phyloP scores from a whole-genome alignment of 257 asterid species.

The Linderniella brevidens region DNA sequence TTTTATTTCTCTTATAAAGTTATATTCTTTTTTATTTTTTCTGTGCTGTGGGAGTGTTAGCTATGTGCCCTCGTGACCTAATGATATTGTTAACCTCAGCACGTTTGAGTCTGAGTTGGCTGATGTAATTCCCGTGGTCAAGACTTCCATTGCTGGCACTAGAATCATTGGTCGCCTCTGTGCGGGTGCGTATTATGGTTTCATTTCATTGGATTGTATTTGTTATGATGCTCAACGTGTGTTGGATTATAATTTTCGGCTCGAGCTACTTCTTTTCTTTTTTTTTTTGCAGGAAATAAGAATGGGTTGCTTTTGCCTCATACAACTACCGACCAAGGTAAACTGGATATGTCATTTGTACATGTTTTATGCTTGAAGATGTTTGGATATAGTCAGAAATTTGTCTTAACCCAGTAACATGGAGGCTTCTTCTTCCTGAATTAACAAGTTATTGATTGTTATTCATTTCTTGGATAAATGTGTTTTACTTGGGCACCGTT shows the following conservation, averaged over 20 bases:
- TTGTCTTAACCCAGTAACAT: too few relatives aligned
- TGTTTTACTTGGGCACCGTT: too few relatives aligned
- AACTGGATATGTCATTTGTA: too few relatives aligned
- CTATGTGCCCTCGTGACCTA: too few relatives aligned
- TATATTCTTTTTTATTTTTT: background rate
- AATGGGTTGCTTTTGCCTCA: conserved; percentile 93
- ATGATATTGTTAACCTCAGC: conserved; percentile 25
- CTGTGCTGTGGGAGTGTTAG: conserved; percentile 1
- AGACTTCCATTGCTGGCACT: conserved; percentile 70
- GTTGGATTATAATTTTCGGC: conserved; percentile 7
- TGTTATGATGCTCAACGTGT: background rate
- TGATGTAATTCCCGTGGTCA: conserved; percentile 70
- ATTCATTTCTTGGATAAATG: too few relatives aligned
- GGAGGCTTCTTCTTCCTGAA: too few relatives aligned
- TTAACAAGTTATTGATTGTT: too few relatives aligned
- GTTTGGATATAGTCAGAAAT: too few relatives aligned
- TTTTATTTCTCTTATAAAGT: background rate
- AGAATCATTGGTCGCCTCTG: conserved; percentile 84
- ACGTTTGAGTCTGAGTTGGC: conserved; percentile 74
- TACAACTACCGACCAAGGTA: conserved; percentile 91
- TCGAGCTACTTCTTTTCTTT: background rate
- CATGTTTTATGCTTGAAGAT: too few relatives aligned
- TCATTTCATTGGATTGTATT: background rate
- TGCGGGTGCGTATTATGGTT: conserved; percentile 38
- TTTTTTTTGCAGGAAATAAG: conserved; percentile 52